Percentiles rank a stretch among this genome's conserved stretches.
Conservation (phyloP, 2,329 filamentous ascomycete genomes). For the Pseudocercospora macadamiae region DNA sequence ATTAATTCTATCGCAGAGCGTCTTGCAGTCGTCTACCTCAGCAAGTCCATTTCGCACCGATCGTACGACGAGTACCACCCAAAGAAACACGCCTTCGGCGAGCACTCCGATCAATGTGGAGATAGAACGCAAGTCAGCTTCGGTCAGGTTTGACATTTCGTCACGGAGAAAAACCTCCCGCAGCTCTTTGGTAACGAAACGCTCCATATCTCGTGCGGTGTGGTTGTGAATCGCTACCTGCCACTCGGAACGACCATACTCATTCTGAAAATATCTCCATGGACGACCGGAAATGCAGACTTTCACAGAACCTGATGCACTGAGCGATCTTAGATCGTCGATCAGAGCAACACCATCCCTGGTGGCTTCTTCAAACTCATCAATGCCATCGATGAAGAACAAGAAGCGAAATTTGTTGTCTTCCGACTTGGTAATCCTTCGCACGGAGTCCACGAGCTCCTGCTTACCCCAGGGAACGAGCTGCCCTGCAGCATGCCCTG, state of each 20-base stretch:
- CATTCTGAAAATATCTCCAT: neutral
- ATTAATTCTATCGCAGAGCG: no score
- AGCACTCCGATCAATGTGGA: no score
- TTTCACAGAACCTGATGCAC: neutral
- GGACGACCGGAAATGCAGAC: neutral
- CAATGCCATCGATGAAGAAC: slow-evolving; percentile 1
- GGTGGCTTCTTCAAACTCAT: neutral
- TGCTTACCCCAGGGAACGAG: neutral
- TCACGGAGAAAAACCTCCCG: no score
- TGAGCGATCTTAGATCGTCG: neutral
- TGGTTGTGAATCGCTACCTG: neutral
- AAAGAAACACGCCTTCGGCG: slow-evolving; percentile 4
- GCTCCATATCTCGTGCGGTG: no score
- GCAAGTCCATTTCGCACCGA: no score
- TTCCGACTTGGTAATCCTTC: neutral
- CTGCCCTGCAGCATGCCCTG: neutral
- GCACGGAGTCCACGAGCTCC: neutral
- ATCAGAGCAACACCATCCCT: neutral
- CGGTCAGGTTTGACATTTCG: no score
- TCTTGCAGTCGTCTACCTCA: neutral
- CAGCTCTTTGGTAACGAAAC: no score
- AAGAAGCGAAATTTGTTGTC: neutral
- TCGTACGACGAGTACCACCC: neutral
- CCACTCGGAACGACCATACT: neutral
- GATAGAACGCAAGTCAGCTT: no score